Conservation (phyloP, 495 filamentous ascomycete species). For the Aspergillus incahuasiensis region DNA sequence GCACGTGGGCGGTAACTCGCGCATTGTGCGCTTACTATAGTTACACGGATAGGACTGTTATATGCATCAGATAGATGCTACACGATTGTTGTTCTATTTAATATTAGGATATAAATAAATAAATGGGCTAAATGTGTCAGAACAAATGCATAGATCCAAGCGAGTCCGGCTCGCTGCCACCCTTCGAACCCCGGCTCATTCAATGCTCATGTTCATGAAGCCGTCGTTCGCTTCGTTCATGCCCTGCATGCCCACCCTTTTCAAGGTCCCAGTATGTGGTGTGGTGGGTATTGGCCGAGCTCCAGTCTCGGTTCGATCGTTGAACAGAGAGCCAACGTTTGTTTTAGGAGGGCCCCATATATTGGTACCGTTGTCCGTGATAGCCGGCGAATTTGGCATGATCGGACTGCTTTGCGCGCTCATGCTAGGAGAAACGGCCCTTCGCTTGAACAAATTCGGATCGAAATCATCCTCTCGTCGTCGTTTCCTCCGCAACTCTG, state of each 20-base stretch:
- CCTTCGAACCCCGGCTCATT: conserved; percentile 32
- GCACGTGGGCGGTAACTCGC: conserved; percentile 3
- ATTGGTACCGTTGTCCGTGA: conserved; percentile 58
- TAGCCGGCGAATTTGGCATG: conserved; percentile 70
- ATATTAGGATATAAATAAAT: background rate
- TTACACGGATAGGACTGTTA: no score
- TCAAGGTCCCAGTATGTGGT: conserved; percentile 42
- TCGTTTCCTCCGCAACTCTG: conserved; percentile 73
- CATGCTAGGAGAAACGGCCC: conserved; percentile 89
- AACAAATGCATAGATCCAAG: background rate
- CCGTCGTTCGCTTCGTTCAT: conserved; percentile 96
- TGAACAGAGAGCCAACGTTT: conserved; percentile 44
- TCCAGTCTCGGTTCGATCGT: conserved; percentile 45
- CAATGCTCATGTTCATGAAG: conserved; percentile 96
- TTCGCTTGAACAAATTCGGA: conserved; percentile 80
- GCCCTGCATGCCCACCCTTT: conserved; percentile 83
- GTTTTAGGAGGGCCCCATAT: conserved; percentile 68
- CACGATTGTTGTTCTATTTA: background rate
- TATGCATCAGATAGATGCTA: background rate
- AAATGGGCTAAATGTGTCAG: background rate
- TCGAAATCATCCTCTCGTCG: conserved; percentile 90
- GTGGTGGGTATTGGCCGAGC: conserved; percentile 25
- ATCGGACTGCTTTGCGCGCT: conserved; percentile 86
- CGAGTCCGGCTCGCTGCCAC: conserved; percentile 12
- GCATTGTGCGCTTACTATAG: background rate